Base-by-base conservation (phyloP, 1,284 basidiomycete species). In the Fomitopsis pinicola region DNA sequence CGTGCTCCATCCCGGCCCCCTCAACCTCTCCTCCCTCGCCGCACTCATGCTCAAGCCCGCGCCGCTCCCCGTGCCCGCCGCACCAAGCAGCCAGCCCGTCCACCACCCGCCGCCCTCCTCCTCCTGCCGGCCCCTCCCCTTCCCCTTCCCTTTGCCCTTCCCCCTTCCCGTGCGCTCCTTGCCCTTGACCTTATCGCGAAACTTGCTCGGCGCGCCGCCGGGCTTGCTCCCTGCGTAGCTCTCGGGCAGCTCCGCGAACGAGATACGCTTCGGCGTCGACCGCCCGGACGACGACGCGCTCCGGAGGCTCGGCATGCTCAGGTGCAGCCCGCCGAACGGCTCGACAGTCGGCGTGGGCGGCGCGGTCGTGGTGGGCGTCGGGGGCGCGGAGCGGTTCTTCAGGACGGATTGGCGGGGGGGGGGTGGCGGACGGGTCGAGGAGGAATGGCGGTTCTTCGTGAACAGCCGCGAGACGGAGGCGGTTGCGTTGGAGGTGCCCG, bases 201-300 rank as follows among this genome's bases (percentile, higher is more conserved):
- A 66, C 45, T 53, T 64, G 15, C 75, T 75, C 56, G 66, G 61
- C 19, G 65, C 46, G 48, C 69, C 71, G n/a, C 70, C 69, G 22
- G 67, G 67, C 52, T 65, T 67, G 9, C 68, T 66, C 63, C 67
- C 66, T 58, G 78, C 76, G 66, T 87, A 84, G 48, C 83, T 81
- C 72, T 90, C 88, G 0, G 88, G 87, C 40, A 89, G 76, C 71
- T 87, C 81, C 33, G 88, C 88, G 65, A 92, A 92, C 63, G 85
- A 88, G 57, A 92, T 91, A 30, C 85, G 80, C 63, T 88, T 89
- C 5, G 89, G 89, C n/a, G 89, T 91, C 38, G 84, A 85, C 19
- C 70, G 67, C 9, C 74, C 75, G 3, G 75, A 76, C 33, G 72
- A 71, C 15, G 62, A 61, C 60, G 71, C 71, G 57, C 65, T 62